A percentile compares a stretch with the other conserved stretches of the same genome.
These are phyloP conservation scores for Haematococcus lacustris DNA, from an alignment of 139 green algal species.

Conservation along the genomic window DNA sequence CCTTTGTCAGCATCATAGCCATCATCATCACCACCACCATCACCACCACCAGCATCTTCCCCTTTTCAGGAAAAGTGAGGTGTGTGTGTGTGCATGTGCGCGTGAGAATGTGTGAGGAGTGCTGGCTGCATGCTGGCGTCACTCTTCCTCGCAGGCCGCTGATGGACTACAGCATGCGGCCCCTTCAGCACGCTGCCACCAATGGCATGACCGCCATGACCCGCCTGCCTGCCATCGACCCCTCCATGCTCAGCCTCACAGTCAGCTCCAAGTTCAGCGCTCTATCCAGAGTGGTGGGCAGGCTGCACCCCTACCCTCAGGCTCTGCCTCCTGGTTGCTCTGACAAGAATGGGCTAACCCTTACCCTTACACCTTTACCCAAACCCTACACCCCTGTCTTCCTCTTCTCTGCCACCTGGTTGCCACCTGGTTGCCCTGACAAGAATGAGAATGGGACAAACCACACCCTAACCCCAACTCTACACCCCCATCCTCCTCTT, in stretches of 20 bases:
- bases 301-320: too few species aligned
- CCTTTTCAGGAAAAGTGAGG: neutral
- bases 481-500: neutral
- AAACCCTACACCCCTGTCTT: neutral
- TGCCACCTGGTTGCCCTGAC: too few species aligned
- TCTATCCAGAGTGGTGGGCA: too few species aligned
- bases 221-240: conserved; percentile 14
- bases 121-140: neutral
- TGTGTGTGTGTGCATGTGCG: neutral
- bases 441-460: too few species aligned
- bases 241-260: too few species aligned
- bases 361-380: too few species aligned
- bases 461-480: too few species aligned
- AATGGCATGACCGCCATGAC: conserved; percentile 7
- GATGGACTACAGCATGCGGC: conserved; percentile 19
- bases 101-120: neutral
- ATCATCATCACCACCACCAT: neutral
- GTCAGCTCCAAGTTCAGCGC: too few species aligned
- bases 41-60: neutral
- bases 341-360: too few species aligned
- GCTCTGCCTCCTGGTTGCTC: too few species aligned
- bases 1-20: neutral
- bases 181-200: conserved; percentile 6
- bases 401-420: too few species aligned
- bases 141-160: conserved; percentile 8